These are phyloP conservation scores for Solanum chiquidenum DNA, from an alignment of 257 asterid species.

Conservation along the genomic window DNA sequence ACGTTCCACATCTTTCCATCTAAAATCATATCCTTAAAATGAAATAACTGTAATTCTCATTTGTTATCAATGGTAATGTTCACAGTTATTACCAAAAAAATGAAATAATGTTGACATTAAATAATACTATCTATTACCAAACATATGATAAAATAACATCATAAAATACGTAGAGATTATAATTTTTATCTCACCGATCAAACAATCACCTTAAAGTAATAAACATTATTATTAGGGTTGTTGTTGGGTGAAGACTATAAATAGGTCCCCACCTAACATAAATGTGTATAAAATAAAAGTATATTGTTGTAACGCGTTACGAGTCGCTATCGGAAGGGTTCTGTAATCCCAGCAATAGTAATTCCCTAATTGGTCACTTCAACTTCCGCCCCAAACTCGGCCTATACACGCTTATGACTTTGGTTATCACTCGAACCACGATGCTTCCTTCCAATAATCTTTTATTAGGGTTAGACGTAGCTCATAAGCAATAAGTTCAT, in stretches of 20 bases:
- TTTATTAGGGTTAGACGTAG: background rate
- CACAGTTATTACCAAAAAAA: too few species aligned
- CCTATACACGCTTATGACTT: background rate
- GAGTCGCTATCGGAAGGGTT: background rate
- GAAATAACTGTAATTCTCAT: too few species aligned
- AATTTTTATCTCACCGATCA: background rate
- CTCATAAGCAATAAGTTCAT: too few species aligned
- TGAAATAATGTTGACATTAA: too few species aligned
- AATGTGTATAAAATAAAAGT: background rate
- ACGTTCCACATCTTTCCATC: accelerated
- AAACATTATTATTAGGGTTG: background rate
- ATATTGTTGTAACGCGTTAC: background rate
- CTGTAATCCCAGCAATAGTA: background rate
- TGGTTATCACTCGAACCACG: background rate
- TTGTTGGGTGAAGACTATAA: background rate
- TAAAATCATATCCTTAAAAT: too few species aligned
- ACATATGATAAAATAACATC: background rate
- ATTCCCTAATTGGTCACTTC: background rate
- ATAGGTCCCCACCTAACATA: background rate
- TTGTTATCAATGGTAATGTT: too few species aligned
- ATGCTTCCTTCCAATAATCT: background rate
- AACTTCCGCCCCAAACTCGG: background rate
- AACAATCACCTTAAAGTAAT: background rate
- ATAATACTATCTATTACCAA: background rate
- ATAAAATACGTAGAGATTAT: background rate